Evolutionary conservation across 441 rosid species (phyloP), one percentile per base, ranked within the genome.

Genomic region (Adansonia grandidieri): DNA sequence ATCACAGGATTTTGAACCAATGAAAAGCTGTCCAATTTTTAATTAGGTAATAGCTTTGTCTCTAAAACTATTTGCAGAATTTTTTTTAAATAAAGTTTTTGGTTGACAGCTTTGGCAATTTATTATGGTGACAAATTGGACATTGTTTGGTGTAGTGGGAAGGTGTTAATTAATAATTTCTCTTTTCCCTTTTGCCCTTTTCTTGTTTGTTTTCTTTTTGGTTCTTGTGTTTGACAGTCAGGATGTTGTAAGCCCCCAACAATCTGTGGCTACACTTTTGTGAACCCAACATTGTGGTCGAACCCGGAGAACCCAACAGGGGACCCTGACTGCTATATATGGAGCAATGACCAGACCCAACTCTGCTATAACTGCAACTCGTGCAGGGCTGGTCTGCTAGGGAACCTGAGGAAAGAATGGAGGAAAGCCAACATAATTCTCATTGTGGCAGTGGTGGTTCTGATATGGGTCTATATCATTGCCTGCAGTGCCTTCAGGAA

Each of bases 401-500:
- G 89, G 42, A 87, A 87, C 79, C 84, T 89, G 53, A 82, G 92
- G 78, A 80, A 53, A 42, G 95, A 91, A 44, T 89, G 93, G 95
- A 88, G 95, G 83, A 89, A 84, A 83, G 90, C 91, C 73, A 95
- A 93, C 60, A 80, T 91, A 37, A 89, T 95, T 56, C 91, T 95
- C 5, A 91, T 95, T 4, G 88, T 91, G 19, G 84, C 96, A 1
- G 89, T 92, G 40, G 92, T 95, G 42, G 82, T 91, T 42, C 92
- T 95, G 53, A 93, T 95, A 6, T 95, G 87, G 79, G 97, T 95
- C 74, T 95, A 95, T 80, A 72, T 95, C 45, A 87, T 91, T 70
- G 98, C 92, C 3, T 95, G 99, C 81, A 84, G 96, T 76, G 99
- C 98, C 76, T 92, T 90, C 86, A 88, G 87, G 71, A 95, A 92